Base-by-base conservation (phyloP, 257 asterid genomes). In the Solanum ahanhuiri region DNA sequence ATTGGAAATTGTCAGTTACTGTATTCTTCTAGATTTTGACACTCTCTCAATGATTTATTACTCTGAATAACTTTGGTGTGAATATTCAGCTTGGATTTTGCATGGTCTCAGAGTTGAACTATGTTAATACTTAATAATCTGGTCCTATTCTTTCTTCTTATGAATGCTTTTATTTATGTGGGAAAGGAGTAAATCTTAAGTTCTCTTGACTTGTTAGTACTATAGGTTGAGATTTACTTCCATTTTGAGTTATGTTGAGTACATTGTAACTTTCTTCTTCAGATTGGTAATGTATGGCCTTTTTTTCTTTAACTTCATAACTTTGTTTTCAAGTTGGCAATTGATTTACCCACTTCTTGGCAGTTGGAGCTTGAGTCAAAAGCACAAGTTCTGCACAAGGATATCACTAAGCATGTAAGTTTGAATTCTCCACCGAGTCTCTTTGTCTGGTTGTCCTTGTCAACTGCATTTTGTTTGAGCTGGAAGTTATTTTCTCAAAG, bases 351-450 rank as follows among this genome's bases (percentile, higher is more conserved):
- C 35, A 79, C 66, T 79, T 28, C 83, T 89, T 89, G 90, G 77
- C 91, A 96, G 99, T 91, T 90, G 60, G 99, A 93, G 91, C 90
- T 96, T 85, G 94, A 93, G 89, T 71, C 77, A 83, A 95, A 94
- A 95, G 96, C 98, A 70, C 90, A 88, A 85, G 88, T 91, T 85
- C 87, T 96, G 91, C 99, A 93, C 85, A 88, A 60, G 89, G 99
- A 95, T 88, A 94, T 94, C 90, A 94, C 91, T 12, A 91, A 91
- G 39, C 95, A 93, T 89, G 99, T 95, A 90, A 87, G 98, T 81
- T 48, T 48, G 84, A 58, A 79, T 79, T 79, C 84, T 79, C 28
- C 41, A 18, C 66, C 17, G 10, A 28, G 28, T 28, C 66, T 79
- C 66, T 77, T 77, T 15, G 84, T 79, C 41, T 79, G 84, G 41